Evolutionary conservation across 2,329 filamentous ascomycete species (phyloP).

Genomic region (Onygena corvina): DNA sequence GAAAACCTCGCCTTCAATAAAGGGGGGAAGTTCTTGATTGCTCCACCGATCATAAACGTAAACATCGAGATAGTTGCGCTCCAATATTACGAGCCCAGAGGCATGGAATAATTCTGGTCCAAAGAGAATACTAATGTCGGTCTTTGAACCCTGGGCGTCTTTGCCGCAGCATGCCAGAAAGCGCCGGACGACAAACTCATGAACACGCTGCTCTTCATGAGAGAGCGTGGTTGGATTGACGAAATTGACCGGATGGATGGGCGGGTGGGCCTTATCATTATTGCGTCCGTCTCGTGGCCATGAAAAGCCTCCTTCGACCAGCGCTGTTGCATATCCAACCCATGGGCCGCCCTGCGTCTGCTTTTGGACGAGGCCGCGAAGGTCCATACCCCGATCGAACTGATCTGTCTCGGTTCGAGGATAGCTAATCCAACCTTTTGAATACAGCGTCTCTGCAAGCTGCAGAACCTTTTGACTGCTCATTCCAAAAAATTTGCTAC

Average conservation of each 20-base stretch:
- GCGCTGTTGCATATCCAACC: slow-evolving; percentile 7
- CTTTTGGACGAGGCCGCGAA: slow-evolving; percentile 6
- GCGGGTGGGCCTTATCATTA: slow-evolving; percentile 8
- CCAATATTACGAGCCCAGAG: slow-evolving; percentile 6
- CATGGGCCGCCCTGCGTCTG: slow-evolving; percentile 6
- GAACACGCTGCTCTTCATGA: slow-evolving; percentile 7
- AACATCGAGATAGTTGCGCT: slow-evolving; percentile 8
- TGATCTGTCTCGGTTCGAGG: slow-evolving; percentile 7
- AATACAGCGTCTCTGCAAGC: slow-evolving; percentile 6
- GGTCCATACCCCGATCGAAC: slow-evolving; percentile 8
- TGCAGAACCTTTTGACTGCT: slow-evolving; percentile 6
- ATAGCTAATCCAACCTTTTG: slow-evolving; percentile 8
- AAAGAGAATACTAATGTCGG: slow-evolving; percentile 8
- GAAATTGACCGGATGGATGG: slow-evolving; percentile 8
- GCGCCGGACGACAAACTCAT: slow-evolving; percentile 7
- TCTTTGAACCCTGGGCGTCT: slow-evolving; percentile 7
- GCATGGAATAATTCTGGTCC: slow-evolving; percentile 4
- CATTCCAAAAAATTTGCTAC: slow-evolving; percentile 7
- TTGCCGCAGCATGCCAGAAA: slow-evolving; percentile 8
- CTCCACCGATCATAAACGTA: slow-evolving; percentile 7
- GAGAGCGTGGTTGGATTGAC: slow-evolving; percentile 8
- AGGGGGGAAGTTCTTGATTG: slow-evolving; percentile 7
- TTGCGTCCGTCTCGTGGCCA: slow-evolving; percentile 7
- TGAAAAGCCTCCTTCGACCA: slow-evolving; percentile 8
- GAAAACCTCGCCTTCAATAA: slow-evolving; percentile 7